Evolutionary conservation across 164 flowering plant species (phyloP).

Genomic region (Magnolia sinica): DNA sequence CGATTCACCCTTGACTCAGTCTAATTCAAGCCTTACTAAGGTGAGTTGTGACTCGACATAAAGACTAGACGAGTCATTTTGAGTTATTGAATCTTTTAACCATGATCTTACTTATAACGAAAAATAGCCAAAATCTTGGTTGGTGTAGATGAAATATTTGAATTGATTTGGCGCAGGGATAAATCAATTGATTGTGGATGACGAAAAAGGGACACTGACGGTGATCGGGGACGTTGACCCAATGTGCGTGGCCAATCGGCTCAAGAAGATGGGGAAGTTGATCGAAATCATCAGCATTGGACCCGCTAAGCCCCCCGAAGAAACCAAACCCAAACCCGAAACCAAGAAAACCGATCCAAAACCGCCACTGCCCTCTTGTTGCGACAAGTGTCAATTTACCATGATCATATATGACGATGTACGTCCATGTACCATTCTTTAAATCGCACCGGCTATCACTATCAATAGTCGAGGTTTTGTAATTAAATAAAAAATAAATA

Average conservation of each 20-base stretch:
- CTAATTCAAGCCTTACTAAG: background rate
- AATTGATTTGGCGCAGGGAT: constrained; percentile 26
- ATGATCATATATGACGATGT: constrained; percentile 4
- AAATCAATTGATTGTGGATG: constrained; percentile 23
- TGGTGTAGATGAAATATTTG: background rate
- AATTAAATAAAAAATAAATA: too few relatives aligned
- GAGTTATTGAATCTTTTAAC: background rate
- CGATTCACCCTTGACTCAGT: too few relatives aligned
- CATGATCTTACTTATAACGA: background rate
- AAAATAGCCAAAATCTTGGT: too few relatives aligned
- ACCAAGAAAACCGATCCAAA: background rate
- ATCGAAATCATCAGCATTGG: constrained; percentile 38
- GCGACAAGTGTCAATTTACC: constrained; percentile 17
- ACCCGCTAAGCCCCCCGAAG: constrained; percentile 24
- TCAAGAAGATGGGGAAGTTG: constrained; percentile 24
- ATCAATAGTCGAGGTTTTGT: too few relatives aligned
- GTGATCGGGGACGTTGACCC: constrained; percentile 44
- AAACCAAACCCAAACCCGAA: background rate
- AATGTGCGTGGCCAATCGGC: constrained; percentile 9
- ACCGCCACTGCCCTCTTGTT: constrained; percentile 5
- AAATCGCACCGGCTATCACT: background rate
- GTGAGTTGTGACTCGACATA: background rate
- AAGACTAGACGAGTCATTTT: background rate
- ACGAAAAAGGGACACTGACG: constrained; percentile 25
- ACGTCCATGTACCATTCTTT: constrained; percentile 16